Percentiles rank a stretch among this genome's conserved stretches.
Conservation (phyloP, 2,329 filamentous ascomycete genomes). For the Clarireedia paspali region DNA sequence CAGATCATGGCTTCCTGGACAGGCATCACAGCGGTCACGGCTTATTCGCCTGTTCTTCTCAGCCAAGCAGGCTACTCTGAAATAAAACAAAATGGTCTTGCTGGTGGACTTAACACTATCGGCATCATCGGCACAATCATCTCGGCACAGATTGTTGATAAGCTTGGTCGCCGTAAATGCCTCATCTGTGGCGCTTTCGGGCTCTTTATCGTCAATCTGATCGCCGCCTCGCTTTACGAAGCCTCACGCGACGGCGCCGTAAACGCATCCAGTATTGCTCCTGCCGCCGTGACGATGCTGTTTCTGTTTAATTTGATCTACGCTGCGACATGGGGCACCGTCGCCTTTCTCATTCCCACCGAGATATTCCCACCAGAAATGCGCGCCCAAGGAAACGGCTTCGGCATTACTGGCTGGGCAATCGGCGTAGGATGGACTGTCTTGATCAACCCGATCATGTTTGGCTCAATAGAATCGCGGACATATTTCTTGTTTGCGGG, state of each 20-base stretch:
- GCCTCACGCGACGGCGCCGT: conserved; percentile 30
- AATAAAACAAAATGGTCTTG: conserved; percentile 39
- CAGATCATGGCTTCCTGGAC: conserved; percentile 39
- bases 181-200: conserved; percentile 51
- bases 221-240: conserved; percentile 37
- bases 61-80: conserved; percentile 30
- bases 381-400: conserved; percentile 51
- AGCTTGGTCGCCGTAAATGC: conserved; percentile 58
- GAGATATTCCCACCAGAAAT: conserved; percentile 51
- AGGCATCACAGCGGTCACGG: conserved; percentile 33
- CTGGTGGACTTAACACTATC: conserved; percentile 43
- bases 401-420: conserved; percentile 52
- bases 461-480: conserved; percentile 36
- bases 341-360: conserved; percentile 42
- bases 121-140: conserved; percentile 44
- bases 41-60: conserved; percentile 28
- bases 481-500: conserved; percentile 46
- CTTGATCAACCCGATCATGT: conserved; percentile 46
- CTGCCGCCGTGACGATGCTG: conserved; percentile 42
- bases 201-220: conserved; percentile 40
- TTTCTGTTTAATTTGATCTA: conserved; percentile 45
- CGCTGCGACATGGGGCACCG: conserved; percentile 42
- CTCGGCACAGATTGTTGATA: conserved; percentile 51
- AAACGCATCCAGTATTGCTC: conserved; percentile 33
- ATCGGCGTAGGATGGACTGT: conserved; percentile 48